Evolutionary conservation across 805 yeast genomes (phyloP).

Genomic region (Monosporozyma solicola): DNA sequence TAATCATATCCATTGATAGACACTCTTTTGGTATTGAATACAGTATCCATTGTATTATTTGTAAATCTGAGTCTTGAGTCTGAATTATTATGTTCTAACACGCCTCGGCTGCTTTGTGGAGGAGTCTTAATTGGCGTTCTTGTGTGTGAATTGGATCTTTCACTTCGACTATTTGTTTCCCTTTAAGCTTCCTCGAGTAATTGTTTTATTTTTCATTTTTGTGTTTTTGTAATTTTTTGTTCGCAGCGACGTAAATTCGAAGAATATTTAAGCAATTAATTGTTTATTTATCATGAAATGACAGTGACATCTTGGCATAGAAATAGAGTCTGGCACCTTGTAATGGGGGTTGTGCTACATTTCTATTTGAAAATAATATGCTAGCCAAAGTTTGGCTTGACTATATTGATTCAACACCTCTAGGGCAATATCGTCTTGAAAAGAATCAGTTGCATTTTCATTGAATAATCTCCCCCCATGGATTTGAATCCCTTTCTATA

Average conservation of each 20-base stretch:
- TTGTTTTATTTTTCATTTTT: neutral
- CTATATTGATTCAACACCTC: slow-evolving; percentile 33
- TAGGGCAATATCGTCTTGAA: slow-evolving; percentile 30
- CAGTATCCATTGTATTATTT: neutral
- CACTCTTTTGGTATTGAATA: slow-evolving; percentile 8
- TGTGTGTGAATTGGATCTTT: neutral
- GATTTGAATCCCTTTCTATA: slow-evolving; percentile 41
- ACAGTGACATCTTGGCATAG: neutral
- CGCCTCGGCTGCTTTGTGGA: neutral
- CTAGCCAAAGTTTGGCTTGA: slow-evolving; percentile 20
- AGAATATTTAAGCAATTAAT: too few relatives aligned
- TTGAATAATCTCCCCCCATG: slow-evolving; percentile 33
- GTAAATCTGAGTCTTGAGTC: neutral
- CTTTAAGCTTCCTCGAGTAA: neutral
- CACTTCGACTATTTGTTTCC: neutral
- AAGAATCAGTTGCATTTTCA: slow-evolving; percentile 28
- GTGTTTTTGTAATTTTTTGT: neutral
- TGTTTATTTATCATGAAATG: neutral
- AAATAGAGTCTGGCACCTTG: too few relatives aligned
- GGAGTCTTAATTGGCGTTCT: neutral
- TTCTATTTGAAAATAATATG: too few relatives aligned
- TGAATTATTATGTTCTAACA: neutral
- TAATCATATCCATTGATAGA: slow-evolving; percentile 29
- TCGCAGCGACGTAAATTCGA: neutral
- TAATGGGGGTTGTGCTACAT: too few relatives aligned